These are phyloP conservation scores for Elongisporangium prolatum DNA, from an alignment of 352 stramenopile genomes.

Conservation along the genomic window DNA sequence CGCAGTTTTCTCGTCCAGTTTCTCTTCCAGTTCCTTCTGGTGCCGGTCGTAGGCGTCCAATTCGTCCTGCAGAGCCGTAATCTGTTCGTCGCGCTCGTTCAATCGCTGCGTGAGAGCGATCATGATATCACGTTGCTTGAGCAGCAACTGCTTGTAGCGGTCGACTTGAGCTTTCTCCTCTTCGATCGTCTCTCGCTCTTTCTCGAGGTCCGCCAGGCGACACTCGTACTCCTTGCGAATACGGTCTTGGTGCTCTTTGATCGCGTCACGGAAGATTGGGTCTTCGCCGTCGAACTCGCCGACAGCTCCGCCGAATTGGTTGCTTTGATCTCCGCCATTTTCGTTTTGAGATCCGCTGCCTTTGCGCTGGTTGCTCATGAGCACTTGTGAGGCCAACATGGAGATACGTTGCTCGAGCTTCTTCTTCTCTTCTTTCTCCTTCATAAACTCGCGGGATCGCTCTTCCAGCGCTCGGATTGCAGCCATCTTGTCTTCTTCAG, in stretches of 20 bases:
- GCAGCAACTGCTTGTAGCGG: conserved; percentile 94
- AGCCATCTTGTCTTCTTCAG: conserved; percentile 94
- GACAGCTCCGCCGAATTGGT: neutral
- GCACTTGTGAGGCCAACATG: conserved; percentile 91
- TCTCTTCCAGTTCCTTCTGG: conserved; percentile 91
- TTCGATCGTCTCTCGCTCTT: conserved; percentile 92
- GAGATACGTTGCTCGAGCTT: conserved; percentile 92
- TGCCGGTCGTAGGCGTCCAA: conserved; percentile 92
- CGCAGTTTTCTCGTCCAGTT: conserved; percentile 92
- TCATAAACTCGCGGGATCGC: conserved; percentile 91
- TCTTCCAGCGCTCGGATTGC: conserved; percentile 90
- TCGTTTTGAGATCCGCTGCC: conserved; percentile 3
- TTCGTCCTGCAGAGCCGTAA: conserved; percentile 93
- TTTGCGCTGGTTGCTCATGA: conserved; percentile 73
- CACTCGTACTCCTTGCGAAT: conserved; percentile 91
- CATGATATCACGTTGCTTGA: conserved; percentile 97
- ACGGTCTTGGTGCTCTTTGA: conserved; percentile 88
- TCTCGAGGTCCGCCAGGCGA: conserved; percentile 90
- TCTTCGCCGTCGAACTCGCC: conserved; percentile 59
- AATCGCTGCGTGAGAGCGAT: conserved; percentile 93
- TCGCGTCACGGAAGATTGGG: conserved; percentile 67
- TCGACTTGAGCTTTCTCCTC: conserved; percentile 95
- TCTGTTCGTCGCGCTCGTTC: conserved; percentile 95
- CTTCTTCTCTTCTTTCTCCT: conserved; percentile 95
- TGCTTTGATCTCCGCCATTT: conserved; percentile 4